These are phyloP conservation scores for Globisporangium ultimum DNA, from an alignment of 352 stramenopile species.

Conservation along the genomic window DNA sequence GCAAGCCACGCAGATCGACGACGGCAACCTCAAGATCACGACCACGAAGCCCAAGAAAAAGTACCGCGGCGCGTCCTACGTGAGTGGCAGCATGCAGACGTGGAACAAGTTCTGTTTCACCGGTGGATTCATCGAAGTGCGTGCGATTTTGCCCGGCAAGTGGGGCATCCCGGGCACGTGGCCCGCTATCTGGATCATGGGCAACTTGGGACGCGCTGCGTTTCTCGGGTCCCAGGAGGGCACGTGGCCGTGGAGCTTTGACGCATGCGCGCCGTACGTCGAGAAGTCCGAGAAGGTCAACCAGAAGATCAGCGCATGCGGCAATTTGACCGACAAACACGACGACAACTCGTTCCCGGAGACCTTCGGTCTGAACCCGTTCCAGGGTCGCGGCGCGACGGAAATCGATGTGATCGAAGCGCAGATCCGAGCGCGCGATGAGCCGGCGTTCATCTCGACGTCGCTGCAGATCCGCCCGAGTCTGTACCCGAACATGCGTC, in stretches of 20 bases:
- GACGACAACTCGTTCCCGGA: constrained; percentile 78
- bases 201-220: constrained; percentile 95
- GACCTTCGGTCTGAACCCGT: constrained; percentile 89
- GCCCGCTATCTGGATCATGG: constrained; percentile 98
- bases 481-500: constrained; percentile 61
- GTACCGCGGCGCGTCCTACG: constrained; percentile 74
- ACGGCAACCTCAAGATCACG: constrained; percentile 93
- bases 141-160: constrained; percentile 93
- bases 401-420: constrained; percentile 97
- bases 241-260: constrained; percentile 97
- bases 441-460: constrained; percentile 90
- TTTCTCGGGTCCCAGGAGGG: constrained; percentile 93
- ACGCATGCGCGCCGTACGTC: constrained; percentile 81
- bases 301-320: constrained; percentile 94
- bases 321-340: constrained; percentile 92
- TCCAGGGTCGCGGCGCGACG: constrained; percentile 91
- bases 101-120: constrained; percentile 99
- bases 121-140: constrained; percentile 94
- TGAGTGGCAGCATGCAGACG: constrained; percentile 93
- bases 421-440: constrained; percentile 81
- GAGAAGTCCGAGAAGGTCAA: constrained; percentile 89
- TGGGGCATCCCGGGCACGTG: constrained; percentile 93
- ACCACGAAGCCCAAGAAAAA: constrained; percentile 82
- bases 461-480: constrained; percentile 91
- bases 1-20: constrained; percentile 88